Evolutionary conservation across 441 rosid species (phyloP), one percentile per base, ranked within the genome.

Genomic region (Geranium incanum): DNA sequence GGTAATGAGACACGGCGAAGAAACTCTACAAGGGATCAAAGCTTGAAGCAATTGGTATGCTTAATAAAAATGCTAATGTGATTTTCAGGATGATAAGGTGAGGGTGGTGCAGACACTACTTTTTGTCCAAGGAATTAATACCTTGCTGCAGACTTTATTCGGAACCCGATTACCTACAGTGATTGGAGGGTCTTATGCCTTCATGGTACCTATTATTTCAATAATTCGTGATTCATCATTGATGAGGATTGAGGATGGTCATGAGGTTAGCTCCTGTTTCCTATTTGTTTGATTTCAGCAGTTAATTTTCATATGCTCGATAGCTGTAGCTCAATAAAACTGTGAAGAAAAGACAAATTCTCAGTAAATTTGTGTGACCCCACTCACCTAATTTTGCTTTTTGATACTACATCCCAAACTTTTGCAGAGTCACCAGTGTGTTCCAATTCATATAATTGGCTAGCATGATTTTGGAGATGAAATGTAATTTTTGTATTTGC

Each of bases 141-240:
- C 99, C 21, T 93, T 95, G 63, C 82, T 93, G 11, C 99, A 95
- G 71, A 91, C 97, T 6, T 74, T 95, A 72, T 95, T 93, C 75
- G 99, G 99, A 69, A 91, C 98, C 15, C 85, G 99, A 38, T 84
- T 95, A 19, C 99, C 99, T 0, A 87, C 98, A 23, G 98, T 95
- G 62, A 86, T 95, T 23, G 99, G 99, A 39, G 98, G 99, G 37
- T 95, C 99, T 66, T 95, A 93, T 66, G 97, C 99, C 0, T 91
- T 86, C 82, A 93, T 95, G 96, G 95, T 95, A 75, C 99, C 99
- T 1, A 88, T 93, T 66, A 83, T 93, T 38, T 95, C 99, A 16
- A 95, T 95, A 66, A 89, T 93, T 79, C 90, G 81, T 33, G 98
- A 95, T 83, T 85, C 98, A 63, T 83, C 92, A 6, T 81, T 95